Evolutionary conservation across 129 eudicot genomes (phyloP).

Genomic region (Silybum marianum): DNA sequence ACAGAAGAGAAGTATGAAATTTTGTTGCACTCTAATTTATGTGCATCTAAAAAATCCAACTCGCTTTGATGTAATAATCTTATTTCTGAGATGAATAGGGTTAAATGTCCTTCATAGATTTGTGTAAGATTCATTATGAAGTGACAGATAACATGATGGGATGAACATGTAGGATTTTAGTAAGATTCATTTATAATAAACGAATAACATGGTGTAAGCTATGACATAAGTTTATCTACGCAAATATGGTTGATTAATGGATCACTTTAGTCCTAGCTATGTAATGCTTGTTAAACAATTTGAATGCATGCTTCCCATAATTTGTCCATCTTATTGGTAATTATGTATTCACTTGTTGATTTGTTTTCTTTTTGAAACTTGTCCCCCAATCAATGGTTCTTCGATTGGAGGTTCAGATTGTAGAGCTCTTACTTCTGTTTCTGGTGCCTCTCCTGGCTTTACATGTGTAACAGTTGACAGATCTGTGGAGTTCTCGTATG

Average conservation of each 20-base stretch:
- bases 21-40: too few species aligned
- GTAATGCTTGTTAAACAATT: neutral
- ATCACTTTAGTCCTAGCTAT: neutral
- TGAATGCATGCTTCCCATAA: slow-evolving; percentile 3
- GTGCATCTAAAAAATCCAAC: too few species aligned
- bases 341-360: neutral
- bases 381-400: slow-evolving; percentile 32
- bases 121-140: neutral
- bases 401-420: slow-evolving; percentile 39
- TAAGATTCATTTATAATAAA: neutral
- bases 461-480: slow-evolving; percentile 87
- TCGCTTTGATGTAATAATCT: too few species aligned
- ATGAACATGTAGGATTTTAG: neutral
- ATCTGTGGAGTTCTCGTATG: slow-evolving; percentile 94
- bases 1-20: neutral
- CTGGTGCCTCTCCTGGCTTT: slow-evolving; percentile 50
- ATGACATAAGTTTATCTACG: neutral
- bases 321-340: neutral
- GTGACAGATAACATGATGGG: neutral
- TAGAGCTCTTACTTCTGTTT: slow-evolving; percentile 45
- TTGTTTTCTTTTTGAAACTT: slow-evolving; percentile 16
- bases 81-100: too few species aligned
- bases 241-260: neutral
- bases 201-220: neutral
- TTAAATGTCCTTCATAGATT: neutral